phyloP scores from a whole-genome alignment of 139 green algal species.

The Ulvella scutata region DNA sequence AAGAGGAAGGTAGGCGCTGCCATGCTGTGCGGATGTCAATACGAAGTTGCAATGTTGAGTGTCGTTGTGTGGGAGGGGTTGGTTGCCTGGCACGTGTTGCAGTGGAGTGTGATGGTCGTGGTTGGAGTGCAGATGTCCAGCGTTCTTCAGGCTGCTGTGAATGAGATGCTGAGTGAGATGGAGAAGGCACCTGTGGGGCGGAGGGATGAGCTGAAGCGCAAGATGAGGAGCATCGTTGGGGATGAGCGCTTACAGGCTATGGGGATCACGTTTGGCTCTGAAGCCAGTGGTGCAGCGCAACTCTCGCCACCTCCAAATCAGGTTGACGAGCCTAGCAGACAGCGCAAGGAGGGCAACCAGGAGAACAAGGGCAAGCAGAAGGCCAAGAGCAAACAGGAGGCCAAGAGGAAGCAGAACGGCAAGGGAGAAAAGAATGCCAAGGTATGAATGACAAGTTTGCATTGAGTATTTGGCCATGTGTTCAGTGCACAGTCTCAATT shows the following conservation, averaged over 20 bases:
- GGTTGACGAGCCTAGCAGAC: background rate
- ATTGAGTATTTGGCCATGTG: too few relatives aligned
- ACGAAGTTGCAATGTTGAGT: too few relatives aligned
- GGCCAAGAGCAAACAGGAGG: slow-evolving; percentile 5
- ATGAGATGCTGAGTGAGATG: background rate
- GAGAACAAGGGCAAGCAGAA: slow-evolving; percentile 4
- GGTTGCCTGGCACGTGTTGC: too few relatives aligned
- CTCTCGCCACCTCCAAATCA: background rate
- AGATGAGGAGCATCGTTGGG: background rate
- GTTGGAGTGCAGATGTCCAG: background rate
- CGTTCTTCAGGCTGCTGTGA: background rate
- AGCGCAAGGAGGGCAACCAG: background rate
- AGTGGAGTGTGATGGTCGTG: too few relatives aligned
- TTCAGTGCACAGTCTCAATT: too few relatives aligned
- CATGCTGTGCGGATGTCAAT: too few relatives aligned
- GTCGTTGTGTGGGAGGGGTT: too few relatives aligned
- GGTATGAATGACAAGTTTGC: too few relatives aligned
- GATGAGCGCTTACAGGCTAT: background rate
- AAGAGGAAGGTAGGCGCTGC: background rate
- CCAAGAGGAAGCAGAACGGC: slow-evolving; percentile 3
- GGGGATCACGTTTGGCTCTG: background rate
- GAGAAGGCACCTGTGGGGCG: background rate
- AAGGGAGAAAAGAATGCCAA: background rate
- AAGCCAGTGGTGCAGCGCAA: background rate
- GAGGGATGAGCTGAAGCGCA: background rate